Evolutionary conservation across 2,329 filamentous ascomycete genomes (phyloP).

Genomic region (Microcyclosporella mali): DNA sequence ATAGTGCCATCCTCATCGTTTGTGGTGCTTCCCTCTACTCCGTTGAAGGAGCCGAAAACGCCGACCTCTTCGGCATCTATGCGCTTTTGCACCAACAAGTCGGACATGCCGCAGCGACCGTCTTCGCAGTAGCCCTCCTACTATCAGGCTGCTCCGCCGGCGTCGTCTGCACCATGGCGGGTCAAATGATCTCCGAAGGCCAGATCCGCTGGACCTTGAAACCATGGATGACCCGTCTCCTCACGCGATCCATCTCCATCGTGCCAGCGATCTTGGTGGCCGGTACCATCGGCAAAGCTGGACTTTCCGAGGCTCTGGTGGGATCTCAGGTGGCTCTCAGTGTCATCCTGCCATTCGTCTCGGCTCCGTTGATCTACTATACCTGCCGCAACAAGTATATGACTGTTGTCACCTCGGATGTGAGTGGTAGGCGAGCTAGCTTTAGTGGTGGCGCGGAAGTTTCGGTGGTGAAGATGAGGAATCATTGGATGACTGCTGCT

Average conservation of each 20-base stretch:
- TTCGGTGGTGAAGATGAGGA: constrained; percentile 56
- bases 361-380: constrained; percentile 77
- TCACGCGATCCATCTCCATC: constrained; percentile 75
- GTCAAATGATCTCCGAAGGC: constrained; percentile 83
- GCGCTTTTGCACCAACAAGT: constrained; percentile 62
- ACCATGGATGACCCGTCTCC: constrained; percentile 71
- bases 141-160: constrained; percentile 76
- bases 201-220: constrained; percentile 67
- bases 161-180: constrained; percentile 82
- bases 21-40: constrained; percentile 70
- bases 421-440: constrained; percentile 4
- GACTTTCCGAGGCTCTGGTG: constrained; percentile 65
- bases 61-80: constrained; percentile 81
- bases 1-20: constrained; percentile 39
- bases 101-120: constrained; percentile 66
- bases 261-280: constrained; percentile 78
- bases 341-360: constrained; percentile 75
- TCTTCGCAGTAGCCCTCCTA: constrained; percentile 78
- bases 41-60: constrained; percentile 52
- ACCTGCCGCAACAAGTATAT: constrained; percentile 75
- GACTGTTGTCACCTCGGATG: constrained; percentile 49
- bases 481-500: constrained; percentile 58
- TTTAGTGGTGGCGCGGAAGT: background rate
- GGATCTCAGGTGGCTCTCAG: constrained; percentile 73
- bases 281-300: constrained; percentile 64